Evolutionary conservation across 192 early-diverging fungal species (phyloP).

Genomic region (Coemansia sp.): DNA sequence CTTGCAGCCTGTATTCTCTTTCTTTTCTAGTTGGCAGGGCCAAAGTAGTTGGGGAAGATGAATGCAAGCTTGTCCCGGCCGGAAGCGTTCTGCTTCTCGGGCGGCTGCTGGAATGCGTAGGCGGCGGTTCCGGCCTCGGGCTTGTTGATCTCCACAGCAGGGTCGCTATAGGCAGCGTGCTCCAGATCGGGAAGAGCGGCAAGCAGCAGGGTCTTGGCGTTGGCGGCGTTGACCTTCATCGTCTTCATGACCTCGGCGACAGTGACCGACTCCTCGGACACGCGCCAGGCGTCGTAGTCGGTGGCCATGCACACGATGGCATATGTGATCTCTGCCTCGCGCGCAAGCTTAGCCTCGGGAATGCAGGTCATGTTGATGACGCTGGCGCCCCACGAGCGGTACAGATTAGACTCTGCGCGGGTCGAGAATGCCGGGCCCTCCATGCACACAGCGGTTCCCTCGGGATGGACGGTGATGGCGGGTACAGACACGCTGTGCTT

Average conservation of each 20-base stretch:
- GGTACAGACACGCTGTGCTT: conserved; percentile 56
- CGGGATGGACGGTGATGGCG: conserved; percentile 59
- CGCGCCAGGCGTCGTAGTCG: conserved; percentile 94
- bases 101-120: conserved; percentile 79
- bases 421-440: conserved; percentile 98
- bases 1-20: too few species aligned
- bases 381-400: conserved; percentile 88
- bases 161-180: conserved; percentile 55
- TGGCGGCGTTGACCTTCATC: conserved; percentile 77
- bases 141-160: conserved; percentile 53
- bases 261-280: conserved; percentile 76
- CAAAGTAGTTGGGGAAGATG: conserved; percentile 77
- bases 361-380: conserved; percentile 98
- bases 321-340: conserved; percentile 98
- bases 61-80: conserved; percentile 76
- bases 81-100: conserved; percentile 67
- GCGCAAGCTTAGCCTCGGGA: conserved; percentile 95
- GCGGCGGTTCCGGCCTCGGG: conserved; percentile 78
- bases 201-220: conserved; percentile 75
- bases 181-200: conserved; percentile 78
- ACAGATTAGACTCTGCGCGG: conserved; percentile 94
- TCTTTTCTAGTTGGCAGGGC: neutral
- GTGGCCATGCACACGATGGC: conserved; percentile 99
- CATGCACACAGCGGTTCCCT: conserved; percentile 94
- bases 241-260: conserved; percentile 85